These are phyloP conservation scores for Sporothrix schenckii DNA, from an alignment of 2,329 filamentous ascomycete genomes.

Conservation along the genomic window DNA sequence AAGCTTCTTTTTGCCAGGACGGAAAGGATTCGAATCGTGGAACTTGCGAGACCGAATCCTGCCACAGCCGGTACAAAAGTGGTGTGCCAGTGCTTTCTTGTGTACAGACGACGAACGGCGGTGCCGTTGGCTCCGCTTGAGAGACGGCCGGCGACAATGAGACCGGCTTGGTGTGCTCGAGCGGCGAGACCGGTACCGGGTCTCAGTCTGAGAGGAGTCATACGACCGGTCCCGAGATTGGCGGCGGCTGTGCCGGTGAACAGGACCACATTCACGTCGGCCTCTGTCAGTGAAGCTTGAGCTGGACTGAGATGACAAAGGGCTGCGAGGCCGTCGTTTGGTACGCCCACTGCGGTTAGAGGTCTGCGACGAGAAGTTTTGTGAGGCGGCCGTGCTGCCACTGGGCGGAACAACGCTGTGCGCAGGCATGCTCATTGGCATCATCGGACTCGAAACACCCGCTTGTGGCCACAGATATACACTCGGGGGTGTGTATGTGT, in stretches of 20 bases:
- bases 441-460: not conserved
- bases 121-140: not conserved
- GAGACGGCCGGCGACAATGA: constrained; percentile 5
- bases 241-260: not conserved
- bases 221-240: not conserved
- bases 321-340: not conserved
- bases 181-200: not conserved
- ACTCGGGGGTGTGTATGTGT: not conserved
- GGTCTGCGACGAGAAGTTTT: not conserved
- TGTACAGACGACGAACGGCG: not conserved
- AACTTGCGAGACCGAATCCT: constrained; percentile 47
- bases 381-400: not conserved
- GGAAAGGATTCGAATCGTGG: constrained; percentile 44
- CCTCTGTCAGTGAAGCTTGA: not conserved
- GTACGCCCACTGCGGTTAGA: not conserved
- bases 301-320: not conserved
- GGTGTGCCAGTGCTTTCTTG: constrained; percentile 39
- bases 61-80: constrained; percentile 51
- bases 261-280: not conserved
- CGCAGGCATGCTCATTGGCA: constrained; percentile 10
- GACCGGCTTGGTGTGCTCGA: not conserved
- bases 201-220: not conserved
- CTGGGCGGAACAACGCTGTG: not conserved
- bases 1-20: constrained; percentile 41
- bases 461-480: not conserved